Conservation (phyloP, 805 yeast species). For the Wickerhamiella australiensis region DNA sequence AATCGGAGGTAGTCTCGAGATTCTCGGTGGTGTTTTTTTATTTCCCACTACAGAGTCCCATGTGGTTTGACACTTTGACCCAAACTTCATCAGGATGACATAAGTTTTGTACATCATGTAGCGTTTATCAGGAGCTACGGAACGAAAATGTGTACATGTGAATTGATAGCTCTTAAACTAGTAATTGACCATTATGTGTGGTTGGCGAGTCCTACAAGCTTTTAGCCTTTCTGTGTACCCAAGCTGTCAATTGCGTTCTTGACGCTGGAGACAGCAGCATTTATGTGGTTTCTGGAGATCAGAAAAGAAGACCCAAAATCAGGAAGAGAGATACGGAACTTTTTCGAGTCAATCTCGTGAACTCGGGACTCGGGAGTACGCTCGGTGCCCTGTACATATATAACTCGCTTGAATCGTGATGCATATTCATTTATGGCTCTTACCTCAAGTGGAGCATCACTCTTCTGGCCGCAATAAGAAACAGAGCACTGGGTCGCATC, state of each 20-base stretch:
- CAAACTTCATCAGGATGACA: not conserved
- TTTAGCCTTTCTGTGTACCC: too few species aligned
- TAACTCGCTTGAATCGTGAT: not conserved
- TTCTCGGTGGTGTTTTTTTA: constrained; percentile 8
- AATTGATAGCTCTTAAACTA: too few species aligned
- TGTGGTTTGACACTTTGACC: not conserved
- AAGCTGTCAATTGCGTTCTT: not conserved
- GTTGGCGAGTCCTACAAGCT: too few species aligned
- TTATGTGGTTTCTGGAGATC: not conserved
- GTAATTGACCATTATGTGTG: too few species aligned
- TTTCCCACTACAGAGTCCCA: not conserved
- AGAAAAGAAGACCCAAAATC: constrained; percentile 12
- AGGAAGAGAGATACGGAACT: constrained; percentile 6
- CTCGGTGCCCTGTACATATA: constrained; percentile 8
- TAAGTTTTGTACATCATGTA: too few species aligned
- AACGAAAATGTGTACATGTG: too few species aligned
- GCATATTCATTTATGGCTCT: constrained; percentile 11
- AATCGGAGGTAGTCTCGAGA: constrained; percentile 12
- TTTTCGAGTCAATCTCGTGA: not conserved
- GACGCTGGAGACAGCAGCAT: not conserved
- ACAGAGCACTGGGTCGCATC: constrained; percentile 65
- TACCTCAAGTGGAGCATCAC: constrained; percentile 37
- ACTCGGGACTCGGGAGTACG: constrained; percentile 2
- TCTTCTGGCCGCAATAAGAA: constrained; percentile 63
- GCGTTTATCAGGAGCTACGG: too few species aligned